phyloP scores from a whole-genome alignment of 768 basidiomycete genomes.

The Lactarius sp. region DNA sequence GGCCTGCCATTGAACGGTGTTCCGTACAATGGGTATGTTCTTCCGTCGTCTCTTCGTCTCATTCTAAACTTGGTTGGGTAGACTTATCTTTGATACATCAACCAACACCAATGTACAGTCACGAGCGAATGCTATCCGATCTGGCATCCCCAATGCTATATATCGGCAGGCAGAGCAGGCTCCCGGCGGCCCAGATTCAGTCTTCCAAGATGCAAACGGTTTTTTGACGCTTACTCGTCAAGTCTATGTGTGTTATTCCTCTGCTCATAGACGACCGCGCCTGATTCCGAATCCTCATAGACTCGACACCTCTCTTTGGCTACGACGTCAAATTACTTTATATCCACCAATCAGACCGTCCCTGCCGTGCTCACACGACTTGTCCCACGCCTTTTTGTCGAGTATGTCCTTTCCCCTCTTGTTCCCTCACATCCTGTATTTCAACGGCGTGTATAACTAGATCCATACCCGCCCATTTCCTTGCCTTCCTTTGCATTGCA shows the following conservation, averaged over 20 bases:
- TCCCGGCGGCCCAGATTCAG: constrained; percentile 38
- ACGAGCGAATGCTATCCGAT: constrained; percentile 44
- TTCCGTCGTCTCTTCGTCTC: background rate
- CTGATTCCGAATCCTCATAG: constrained; percentile 31
- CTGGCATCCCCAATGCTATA: constrained; percentile 58
- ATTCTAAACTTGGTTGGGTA: background rate
- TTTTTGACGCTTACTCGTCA: constrained; percentile 48
- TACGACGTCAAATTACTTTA: constrained; percentile 58
- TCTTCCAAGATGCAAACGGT: constrained; percentile 45
- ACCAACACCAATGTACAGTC: constrained; percentile 46
- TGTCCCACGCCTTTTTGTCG: constrained; percentile 49
- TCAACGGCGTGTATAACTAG: constrained; percentile 1
- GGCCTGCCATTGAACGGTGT: constrained; percentile 41
- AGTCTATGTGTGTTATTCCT: constrained; percentile 42
- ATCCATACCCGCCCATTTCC: background rate
- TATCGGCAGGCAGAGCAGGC: constrained; percentile 46
- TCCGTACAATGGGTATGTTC: constrained; percentile 55
- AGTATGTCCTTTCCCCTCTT: constrained; percentile 41
- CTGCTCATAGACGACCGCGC: background rate
- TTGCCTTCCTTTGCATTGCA: constrained; percentile 45
- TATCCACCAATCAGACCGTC: constrained; percentile 37
- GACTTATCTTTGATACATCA: constrained; percentile 23
- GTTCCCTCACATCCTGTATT: background rate
- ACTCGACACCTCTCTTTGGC: constrained; percentile 53
- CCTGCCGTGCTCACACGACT: constrained; percentile 39